A percentile compares a stretch with the other conserved stretches of the same genome.
These are phyloP conservation scores for Malassezia vespertilionis DNA, from an alignment of 1,284 basidiomycete genomes.

Conservation along the genomic window DNA sequence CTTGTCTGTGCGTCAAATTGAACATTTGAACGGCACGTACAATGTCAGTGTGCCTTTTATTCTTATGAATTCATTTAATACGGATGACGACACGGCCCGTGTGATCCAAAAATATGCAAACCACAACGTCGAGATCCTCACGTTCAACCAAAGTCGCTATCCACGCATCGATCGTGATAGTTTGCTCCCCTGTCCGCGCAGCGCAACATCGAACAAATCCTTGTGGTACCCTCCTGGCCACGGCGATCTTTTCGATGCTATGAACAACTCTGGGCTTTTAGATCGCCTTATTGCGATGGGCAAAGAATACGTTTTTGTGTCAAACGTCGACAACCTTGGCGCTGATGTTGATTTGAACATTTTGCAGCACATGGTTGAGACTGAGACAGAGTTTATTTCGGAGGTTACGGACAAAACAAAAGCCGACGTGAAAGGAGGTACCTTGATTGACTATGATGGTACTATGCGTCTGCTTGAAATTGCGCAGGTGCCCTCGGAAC, in stretches of 20 bases:
- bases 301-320: slow-evolving; percentile 97
- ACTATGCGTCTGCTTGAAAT: slow-evolving; percentile 90
- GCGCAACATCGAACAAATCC: slow-evolving; percentile 80
- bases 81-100: slow-evolving; percentile 53
- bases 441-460: slow-evolving; percentile 84
- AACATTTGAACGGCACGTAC: slow-evolving; percentile 59
- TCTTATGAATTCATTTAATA: slow-evolving; percentile 99
- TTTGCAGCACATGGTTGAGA: slow-evolving; percentile 54
- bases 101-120: slow-evolving; percentile 99
- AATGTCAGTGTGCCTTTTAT: slow-evolving; percentile 82
- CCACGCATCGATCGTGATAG: slow-evolving; percentile 94
- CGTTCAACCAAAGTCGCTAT: slow-evolving; percentile 95
- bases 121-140: slow-evolving; percentile 51
- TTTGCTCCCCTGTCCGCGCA: slow-evolving; percentile 75
- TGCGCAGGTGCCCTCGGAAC: slow-evolving; percentile 94
- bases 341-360: slow-evolving; percentile 67
- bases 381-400: slow-evolving; percentile 48
- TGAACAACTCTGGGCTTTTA: slow-evolving; percentile 86
- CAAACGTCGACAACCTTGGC: slow-evolving; percentile 97
- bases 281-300: slow-evolving; percentile 88
- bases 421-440: slow-evolving; percentile 99
- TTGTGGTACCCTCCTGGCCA: slow-evolving; percentile 92
- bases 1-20: slow-evolving; percentile 90
- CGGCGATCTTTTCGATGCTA: slow-evolving; percentile 89
- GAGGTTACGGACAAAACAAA: slow-evolving; percentile 98